Percentiles rank a stretch among this genome's conserved stretches.
Evolutionary conservation across 441 rosid species (phyloP).

Genomic region (Populus trichocarpa): DNA sequence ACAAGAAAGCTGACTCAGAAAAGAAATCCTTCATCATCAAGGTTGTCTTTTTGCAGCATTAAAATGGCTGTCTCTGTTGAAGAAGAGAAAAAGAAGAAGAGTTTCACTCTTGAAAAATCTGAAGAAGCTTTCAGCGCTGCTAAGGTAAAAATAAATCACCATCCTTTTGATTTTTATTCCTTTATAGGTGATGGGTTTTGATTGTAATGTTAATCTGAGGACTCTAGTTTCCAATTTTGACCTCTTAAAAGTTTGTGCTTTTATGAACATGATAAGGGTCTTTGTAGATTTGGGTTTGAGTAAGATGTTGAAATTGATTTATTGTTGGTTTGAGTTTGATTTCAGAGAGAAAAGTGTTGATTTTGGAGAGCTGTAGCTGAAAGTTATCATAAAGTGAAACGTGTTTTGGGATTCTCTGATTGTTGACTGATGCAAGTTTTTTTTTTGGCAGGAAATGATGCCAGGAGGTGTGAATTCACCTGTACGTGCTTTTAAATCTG

Average conservation of each 20-base stretch:
- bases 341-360: neutral
- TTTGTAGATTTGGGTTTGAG: neutral
- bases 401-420: neutral
- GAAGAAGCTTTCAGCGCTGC: constrained; percentile 82
- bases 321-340: neutral
- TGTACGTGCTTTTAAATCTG: constrained; percentile 96
- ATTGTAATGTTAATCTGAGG: neutral
- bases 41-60: constrained; percentile 38
- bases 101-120: constrained; percentile 69
- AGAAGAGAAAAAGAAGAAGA: constrained; percentile 73
- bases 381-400: neutral
- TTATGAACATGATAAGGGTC: neutral
- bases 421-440: neutral
- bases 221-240: neutral
- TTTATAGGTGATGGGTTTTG: neutral
- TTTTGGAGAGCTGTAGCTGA: neutral
- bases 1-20: constrained; percentile 28
- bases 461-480: constrained; percentile 98
- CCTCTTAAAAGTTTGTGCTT: neutral
- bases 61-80: constrained; percentile 79
- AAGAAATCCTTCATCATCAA: constrained; percentile 26
- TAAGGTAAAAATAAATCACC: constrained; percentile 40
- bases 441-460: constrained; percentile 64
- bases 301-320: neutral
- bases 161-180: neutral